A percentile compares a stretch with the other conserved stretches of the same genome.
These are phyloP conservation scores for Colletotrichum zoysiae DNA, from an alignment of 2,329 filamentous ascomycete genomes.

Conservation along the genomic window DNA sequence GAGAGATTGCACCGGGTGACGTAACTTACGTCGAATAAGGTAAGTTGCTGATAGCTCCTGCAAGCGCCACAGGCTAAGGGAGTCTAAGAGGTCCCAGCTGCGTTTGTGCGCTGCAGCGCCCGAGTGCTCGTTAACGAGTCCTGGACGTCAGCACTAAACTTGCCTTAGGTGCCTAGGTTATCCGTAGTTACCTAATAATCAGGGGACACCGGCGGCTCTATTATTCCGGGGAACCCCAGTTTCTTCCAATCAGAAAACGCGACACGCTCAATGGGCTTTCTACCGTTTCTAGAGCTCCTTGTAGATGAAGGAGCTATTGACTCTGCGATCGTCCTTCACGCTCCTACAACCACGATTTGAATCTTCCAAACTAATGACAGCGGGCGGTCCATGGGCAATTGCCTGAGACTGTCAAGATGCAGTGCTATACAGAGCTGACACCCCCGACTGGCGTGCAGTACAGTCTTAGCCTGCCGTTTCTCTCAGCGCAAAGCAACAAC, in stretches of 20 bases:
- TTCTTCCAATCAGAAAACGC: slow-evolving; percentile 31
- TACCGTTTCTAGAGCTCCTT: slow-evolving; percentile 19
- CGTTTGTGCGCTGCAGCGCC: slow-evolving; percentile 5
- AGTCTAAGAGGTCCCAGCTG: neutral
- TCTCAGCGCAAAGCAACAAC: slow-evolving; percentile 81
- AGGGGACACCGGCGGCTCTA: neutral
- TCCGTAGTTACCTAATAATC: neutral
- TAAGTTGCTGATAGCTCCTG: neutral
- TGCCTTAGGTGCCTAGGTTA: neutral
- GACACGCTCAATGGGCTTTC: slow-evolving; percentile 7
- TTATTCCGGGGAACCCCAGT: neutral
- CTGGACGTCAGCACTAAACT: neutral
- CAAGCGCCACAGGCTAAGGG: neutral
- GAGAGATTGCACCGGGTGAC: slow-evolving; percentile 20
- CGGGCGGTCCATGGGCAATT: slow-evolving; percentile 28
- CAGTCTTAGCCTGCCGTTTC: slow-evolving; percentile 83
- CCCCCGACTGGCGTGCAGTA: slow-evolving; percentile 95
- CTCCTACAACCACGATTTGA: slow-evolving; percentile 12
- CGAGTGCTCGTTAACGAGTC: slow-evolving; percentile 2
- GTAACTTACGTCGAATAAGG: slow-evolving; percentile 2
- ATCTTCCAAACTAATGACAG: slow-evolving; percentile 32
- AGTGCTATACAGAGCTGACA: slow-evolving; percentile 96
- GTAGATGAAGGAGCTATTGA: slow-evolving; percentile 18
- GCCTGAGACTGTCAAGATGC: slow-evolving; percentile 71
- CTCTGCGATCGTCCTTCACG: slow-evolving; percentile 12